Conservation (phyloP, 352 stramenopile species). For the Hyaloperonospora brassicae region DNA sequence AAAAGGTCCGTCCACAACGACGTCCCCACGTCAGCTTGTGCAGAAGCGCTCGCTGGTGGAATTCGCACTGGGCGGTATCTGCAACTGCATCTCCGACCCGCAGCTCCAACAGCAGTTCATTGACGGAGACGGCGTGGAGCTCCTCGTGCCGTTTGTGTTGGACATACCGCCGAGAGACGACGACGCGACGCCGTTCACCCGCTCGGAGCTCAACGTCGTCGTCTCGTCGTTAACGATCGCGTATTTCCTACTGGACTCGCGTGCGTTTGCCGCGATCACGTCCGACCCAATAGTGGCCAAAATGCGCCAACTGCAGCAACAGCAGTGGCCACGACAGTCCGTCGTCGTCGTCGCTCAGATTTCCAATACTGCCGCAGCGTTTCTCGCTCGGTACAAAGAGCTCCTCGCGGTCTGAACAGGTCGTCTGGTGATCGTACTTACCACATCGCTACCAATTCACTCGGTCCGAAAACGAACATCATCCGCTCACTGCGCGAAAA, state of each 20-base stretch:
- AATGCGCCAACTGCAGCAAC: slow-evolving; percentile 24
- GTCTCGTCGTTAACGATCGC: slow-evolving; percentile 49
- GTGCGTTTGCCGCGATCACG: slow-evolving; percentile 36
- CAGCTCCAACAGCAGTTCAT: slow-evolving; percentile 51
- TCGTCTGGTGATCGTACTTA: slow-evolving; percentile 14
- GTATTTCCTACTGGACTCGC: slow-evolving; percentile 67
- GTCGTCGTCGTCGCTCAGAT: slow-evolving; percentile 26
- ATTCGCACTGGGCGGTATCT: slow-evolving; percentile 68
- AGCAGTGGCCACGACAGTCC: slow-evolving; percentile 8
- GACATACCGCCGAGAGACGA: slow-evolving; percentile 12
- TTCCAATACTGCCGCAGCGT: slow-evolving; percentile 42
- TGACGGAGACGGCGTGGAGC: slow-evolving; percentile 34
- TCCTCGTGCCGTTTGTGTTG: slow-evolving; percentile 39
- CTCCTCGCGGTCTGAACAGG: slow-evolving; percentile 18
- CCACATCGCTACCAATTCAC: slow-evolving; percentile 19
- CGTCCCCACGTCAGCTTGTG: background rate
- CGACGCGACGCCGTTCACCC: slow-evolving; percentile 1
- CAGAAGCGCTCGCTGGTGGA: slow-evolving; percentile 40
- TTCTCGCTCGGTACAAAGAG: slow-evolving; percentile 36
- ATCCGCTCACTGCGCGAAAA: slow-evolving; percentile 1
- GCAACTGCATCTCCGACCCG: slow-evolving; percentile 64
- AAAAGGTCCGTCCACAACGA: slow-evolving; percentile 6
- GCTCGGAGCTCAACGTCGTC: slow-evolving; percentile 32
- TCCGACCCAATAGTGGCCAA: slow-evolving; percentile 22
- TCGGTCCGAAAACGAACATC: slow-evolving; percentile 1